phyloP scores from a whole-genome alignment of 2,329 filamentous ascomycete genomes.

The Elsinoe australis region DNA sequence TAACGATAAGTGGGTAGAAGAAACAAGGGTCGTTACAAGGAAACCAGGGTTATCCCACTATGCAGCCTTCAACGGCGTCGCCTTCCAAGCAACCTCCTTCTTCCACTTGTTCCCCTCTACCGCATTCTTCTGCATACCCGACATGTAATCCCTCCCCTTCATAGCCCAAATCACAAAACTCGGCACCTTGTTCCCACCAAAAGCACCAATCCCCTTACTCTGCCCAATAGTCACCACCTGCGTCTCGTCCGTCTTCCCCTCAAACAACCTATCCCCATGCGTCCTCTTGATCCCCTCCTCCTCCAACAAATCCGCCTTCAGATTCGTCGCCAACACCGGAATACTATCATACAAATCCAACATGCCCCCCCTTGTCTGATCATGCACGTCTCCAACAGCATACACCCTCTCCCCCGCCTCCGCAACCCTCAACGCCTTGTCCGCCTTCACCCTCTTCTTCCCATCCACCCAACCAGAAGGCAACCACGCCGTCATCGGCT shows the following conservation, averaged over 20 bases:
- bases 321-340: conserved; percentile 37
- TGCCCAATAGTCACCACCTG: conserved; percentile 36
- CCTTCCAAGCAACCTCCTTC: conserved; percentile 22
- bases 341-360: conserved; percentile 36
- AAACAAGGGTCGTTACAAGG: background rate
- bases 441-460: conserved; percentile 43
- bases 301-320: conserved; percentile 41
- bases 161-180: conserved; percentile 33
- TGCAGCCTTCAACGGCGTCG: conserved; percentile 14
- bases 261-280: conserved; percentile 19
- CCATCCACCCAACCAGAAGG: conserved; percentile 41
- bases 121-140: conserved; percentile 24
- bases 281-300: conserved; percentile 21
- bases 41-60: background rate
- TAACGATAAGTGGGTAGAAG: no score
- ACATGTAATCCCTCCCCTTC: conserved; percentile 34
- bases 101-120: conserved; percentile 23
- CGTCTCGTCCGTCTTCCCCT: conserved; percentile 29
- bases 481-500: conserved; percentile 47
- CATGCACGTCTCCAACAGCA: conserved; percentile 41
- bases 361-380: conserved; percentile 36
- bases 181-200: conserved; percentile 34
- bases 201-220: conserved; percentile 33
- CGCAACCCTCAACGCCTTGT: conserved; percentile 42
- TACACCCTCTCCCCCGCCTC: conserved; percentile 41